phyloP scores from a whole-genome alignment of 2,329 filamentous ascomycete species.

The Trichophyton equinum region DNA sequence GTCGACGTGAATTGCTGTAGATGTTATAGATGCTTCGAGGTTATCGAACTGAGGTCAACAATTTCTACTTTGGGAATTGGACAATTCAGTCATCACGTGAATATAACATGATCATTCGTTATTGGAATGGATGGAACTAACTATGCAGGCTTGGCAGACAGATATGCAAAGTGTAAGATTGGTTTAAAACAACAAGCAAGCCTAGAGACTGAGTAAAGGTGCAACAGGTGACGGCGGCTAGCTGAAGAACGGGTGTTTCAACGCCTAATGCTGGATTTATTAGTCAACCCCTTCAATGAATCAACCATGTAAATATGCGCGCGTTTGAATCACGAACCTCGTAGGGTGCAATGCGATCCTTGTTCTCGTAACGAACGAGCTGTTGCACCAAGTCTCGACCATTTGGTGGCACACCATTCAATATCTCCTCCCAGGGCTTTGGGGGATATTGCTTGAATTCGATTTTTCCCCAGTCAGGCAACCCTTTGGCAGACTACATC shows the following conservation, averaged over 20 bases:
- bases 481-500: conserved; percentile 31
- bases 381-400: conserved; percentile 54
- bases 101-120: too few species aligned
- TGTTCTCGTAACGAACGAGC: conserved; percentile 62
- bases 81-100: too few species aligned
- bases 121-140: too few species aligned
- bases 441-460: conserved; percentile 63
- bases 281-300: neutral
- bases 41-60: too few species aligned
- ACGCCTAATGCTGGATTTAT: neutral
- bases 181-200: too few species aligned
- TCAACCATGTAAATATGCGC: neutral
- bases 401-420: conserved; percentile 46
- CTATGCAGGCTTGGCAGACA: too few species aligned
- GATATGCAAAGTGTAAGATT: too few species aligned
- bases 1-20: too few species aligned
- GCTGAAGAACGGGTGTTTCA: conserved; percentile 5
- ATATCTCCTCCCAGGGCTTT: conserved; percentile 55
- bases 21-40: too few species aligned
- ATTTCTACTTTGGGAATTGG: too few species aligned
- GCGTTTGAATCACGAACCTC: conserved; percentile 23
- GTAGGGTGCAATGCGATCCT: conserved; percentile 52
- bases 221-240: neutral
- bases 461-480: conserved; percentile 80
- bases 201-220: too few species aligned